phyloP scores from a whole-genome alignment of 202 grass and related monocot genomes.

The Bolboschoenoplectus hybrid region DNA sequence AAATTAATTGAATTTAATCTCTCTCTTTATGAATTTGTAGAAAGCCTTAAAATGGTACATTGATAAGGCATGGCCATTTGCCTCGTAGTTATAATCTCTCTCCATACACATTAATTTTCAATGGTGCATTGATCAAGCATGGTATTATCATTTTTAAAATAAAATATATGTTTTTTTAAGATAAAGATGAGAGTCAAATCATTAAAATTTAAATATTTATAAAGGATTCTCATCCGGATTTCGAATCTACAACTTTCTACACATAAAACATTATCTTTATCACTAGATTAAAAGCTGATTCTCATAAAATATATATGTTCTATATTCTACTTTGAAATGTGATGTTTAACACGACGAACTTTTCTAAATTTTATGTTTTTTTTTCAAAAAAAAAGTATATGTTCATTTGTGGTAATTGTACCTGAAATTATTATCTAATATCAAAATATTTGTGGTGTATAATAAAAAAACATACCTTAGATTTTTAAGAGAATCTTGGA shows the following conservation, averaged over 20 bases:
- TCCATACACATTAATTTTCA: neutral
- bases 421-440: neutral
- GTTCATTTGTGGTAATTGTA: neutral
- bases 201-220: too few relatives aligned
- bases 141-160: neutral
- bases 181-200: neutral
- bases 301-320: neutral
- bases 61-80: neutral
- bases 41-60: neutral
- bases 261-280: too few relatives aligned
- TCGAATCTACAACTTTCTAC: too few relatives aligned
- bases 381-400: neutral
- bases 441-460: neutral
- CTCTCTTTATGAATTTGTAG: neutral
- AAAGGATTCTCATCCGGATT: too few relatives aligned
- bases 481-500: constrained; percentile 2
- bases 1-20: neutral
- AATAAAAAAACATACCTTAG: too few relatives aligned
- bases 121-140: constrained; percentile 6
- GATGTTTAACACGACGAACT: neutral
- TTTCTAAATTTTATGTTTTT: neutral
- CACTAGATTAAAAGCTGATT: too few relatives aligned
- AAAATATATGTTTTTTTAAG: too few relatives aligned
- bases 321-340: neutral
- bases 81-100: neutral